Conservation (phyloP, 2,329 filamentous ascomycete genomes). For the Thyridium curvatum region DNA sequence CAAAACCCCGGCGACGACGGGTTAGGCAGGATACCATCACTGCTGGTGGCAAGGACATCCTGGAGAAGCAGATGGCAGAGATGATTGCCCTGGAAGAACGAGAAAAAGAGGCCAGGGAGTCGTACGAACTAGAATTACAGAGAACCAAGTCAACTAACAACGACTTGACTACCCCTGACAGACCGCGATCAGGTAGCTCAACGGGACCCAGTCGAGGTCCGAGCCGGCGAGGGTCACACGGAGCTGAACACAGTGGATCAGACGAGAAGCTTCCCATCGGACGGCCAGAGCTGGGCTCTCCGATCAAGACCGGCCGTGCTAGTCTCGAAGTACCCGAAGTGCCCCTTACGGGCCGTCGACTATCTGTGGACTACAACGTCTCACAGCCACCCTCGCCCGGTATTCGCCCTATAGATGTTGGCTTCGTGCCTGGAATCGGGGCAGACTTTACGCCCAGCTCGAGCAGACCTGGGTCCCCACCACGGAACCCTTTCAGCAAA, state of each 20-base stretch:
- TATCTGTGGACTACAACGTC: constrained; percentile 36
- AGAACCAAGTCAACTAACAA: too few species aligned
- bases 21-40: constrained; percentile 35
- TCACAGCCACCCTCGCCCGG: constrained; percentile 47
- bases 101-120: constrained; percentile 24
- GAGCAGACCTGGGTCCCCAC: constrained; percentile 59
- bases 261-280: constrained; percentile 1
- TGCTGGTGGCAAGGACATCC: constrained; percentile 43
- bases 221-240: too few species aligned
- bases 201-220: too few species aligned
- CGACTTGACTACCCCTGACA: too few species aligned
- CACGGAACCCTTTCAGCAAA: constrained; percentile 50
- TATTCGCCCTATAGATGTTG: constrained; percentile 34
- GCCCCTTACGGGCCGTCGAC: constrained; percentile 11
- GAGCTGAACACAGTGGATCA: too few species aligned
- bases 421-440: constrained; percentile 51
- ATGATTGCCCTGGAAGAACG: constrained; percentile 49
- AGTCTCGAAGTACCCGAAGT: constrained; percentile 44
- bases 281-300: constrained; percentile 14
- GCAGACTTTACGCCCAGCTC: constrained; percentile 57
- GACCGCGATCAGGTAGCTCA: too few species aligned
- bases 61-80: constrained; percentile 57
- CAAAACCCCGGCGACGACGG: constrained; percentile 25
- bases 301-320: constrained; percentile 25
- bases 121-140: constrained; percentile 10